Conservation (phyloP, 768 basidiomycete genomes). For the Mycena filopes region DNA sequence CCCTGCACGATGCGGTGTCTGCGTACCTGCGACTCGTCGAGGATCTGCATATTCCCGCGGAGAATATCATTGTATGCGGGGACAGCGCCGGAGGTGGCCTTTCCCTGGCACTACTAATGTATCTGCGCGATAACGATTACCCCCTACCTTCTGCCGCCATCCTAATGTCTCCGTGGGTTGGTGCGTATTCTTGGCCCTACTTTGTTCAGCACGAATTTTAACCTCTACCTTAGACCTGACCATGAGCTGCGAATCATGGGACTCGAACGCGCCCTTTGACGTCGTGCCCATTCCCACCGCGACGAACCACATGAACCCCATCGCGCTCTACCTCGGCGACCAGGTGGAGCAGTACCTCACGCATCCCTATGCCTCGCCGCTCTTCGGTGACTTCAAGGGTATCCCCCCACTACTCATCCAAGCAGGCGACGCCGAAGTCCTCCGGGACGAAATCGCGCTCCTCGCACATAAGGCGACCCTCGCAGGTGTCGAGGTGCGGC, state of each 20-base stretch:
- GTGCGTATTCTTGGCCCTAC: conserved; percentile 56
- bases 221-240: conserved; percentile 75
- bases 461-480: conserved; percentile 93
- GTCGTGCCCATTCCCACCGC: conserved; percentile 78
- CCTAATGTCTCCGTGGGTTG: conserved; percentile 95
- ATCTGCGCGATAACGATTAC: conserved; percentile 92
- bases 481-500: conserved; percentile 85
- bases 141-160: conserved; percentile 87
- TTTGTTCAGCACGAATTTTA: conserved; percentile 16
- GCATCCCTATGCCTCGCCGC: conserved; percentile 94
- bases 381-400: conserved; percentile 90
- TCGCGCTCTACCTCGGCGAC: conserved; percentile 92
- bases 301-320: conserved; percentile 91
- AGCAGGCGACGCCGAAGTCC: conserved; percentile 92
- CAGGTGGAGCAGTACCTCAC: conserved; percentile 85
- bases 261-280: conserved; percentile 89
- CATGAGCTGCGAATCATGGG: conserved; percentile 99
- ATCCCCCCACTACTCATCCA: conserved; percentile 93
- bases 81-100: conserved; percentile 96
- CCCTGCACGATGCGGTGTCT: conserved; percentile 84
- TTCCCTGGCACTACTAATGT: conserved; percentile 87
- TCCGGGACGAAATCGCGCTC: conserved; percentile 93
- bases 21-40: conserved; percentile 89
- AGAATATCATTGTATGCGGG: conserved; percentile 89
- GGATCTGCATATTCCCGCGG: conserved; percentile 89